Conservation (phyloP, 2,329 filamentous ascomycete species). For the Pyrenochaeta sp. region DNA sequence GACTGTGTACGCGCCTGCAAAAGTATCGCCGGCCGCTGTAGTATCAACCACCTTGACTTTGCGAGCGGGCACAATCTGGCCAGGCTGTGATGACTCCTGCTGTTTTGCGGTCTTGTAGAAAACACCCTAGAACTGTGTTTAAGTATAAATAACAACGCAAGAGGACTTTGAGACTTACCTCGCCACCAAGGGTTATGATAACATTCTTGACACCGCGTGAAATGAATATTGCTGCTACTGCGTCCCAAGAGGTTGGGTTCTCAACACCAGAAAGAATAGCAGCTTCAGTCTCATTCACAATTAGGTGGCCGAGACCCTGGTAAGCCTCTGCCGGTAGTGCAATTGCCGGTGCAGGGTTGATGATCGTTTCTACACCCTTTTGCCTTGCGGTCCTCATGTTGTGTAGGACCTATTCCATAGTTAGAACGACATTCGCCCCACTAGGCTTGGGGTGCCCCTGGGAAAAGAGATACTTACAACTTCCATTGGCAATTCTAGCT, state of each 20-base stretch:
- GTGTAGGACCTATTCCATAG: conserved; percentile 34
- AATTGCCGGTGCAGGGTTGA: conserved; percentile 82
- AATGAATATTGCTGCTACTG: conserved; percentile 63
- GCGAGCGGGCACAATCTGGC: conserved; percentile 63
- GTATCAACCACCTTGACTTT: conserved; percentile 87
- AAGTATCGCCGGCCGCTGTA: conserved; percentile 92
- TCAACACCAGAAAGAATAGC: conserved; percentile 70
- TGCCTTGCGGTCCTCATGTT: conserved; percentile 46
- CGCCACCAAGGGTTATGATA: conserved; percentile 82
- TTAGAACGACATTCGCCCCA: not conserved
- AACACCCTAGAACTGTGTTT: conserved; percentile 44
- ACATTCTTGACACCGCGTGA: conserved; percentile 74
- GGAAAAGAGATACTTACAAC: conserved; percentile 39
- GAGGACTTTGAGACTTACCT: conserved; percentile 57
- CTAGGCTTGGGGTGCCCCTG: too few species aligned
- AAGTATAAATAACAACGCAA: conserved; percentile 20
- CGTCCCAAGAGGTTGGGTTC: conserved; percentile 41
- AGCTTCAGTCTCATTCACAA: conserved; percentile 92
- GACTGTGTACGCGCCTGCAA: conserved; percentile 86
- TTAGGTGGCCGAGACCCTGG: conserved; percentile 73
- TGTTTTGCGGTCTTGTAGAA: conserved; percentile 55
- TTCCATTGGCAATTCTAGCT: conserved; percentile 56
- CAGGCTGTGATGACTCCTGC: conserved; percentile 53
- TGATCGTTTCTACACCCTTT: conserved; percentile 63
- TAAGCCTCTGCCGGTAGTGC: conserved; percentile 72